A percentile compares a stretch with the other conserved stretches of the same genome.
Conservation (phyloP, 176 grass and related monocot species). For the Neostapfia colusana region DNA sequence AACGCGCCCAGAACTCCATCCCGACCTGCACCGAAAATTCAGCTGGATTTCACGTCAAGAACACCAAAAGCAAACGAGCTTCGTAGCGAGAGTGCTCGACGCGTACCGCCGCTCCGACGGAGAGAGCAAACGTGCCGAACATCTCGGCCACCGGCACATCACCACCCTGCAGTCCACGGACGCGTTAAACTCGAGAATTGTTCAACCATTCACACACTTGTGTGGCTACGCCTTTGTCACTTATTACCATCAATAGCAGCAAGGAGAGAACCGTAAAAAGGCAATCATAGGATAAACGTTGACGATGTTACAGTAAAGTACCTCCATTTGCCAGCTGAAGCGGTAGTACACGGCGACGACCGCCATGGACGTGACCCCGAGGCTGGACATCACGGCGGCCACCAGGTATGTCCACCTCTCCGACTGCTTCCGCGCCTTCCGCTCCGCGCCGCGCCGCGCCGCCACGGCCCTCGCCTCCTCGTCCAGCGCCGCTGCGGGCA, state of each 20-base stretch:
- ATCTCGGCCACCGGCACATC: constrained; percentile 77
- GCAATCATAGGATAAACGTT: neutral
- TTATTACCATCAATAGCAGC: neutral
- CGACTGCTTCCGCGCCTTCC: constrained; percentile 53
- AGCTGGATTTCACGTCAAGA: neutral
- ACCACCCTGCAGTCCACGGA: constrained; percentile 62
- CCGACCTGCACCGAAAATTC: constrained; percentile 53
- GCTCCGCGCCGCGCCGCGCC: constrained; percentile 42
- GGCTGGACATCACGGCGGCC: constrained; percentile 77
- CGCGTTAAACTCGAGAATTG: neutral
- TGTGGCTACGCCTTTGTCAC: neutral
- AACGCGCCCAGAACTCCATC: constrained; percentile 89
- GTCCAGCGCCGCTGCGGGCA: constrained; percentile 14
- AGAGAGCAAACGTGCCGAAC: constrained; percentile 81
- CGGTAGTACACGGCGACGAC: constrained; percentile 72
- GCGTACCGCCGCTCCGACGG: constrained; percentile 76
- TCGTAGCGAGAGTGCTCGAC: neutral
- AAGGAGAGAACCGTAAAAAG: neutral
- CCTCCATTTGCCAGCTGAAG: constrained; percentile 83
- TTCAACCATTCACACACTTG: neutral
- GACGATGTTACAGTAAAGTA: neutral
- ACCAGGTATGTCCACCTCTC: constrained; percentile 78
- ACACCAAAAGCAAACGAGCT: neutral
- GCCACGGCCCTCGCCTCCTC: constrained; percentile 45
- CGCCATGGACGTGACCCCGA: constrained; percentile 76